Evolutionary conservation across 257 asterid species (phyloP), one percentile per base, ranked within the genome.

Genomic region (Solanum virginianum): DNA sequence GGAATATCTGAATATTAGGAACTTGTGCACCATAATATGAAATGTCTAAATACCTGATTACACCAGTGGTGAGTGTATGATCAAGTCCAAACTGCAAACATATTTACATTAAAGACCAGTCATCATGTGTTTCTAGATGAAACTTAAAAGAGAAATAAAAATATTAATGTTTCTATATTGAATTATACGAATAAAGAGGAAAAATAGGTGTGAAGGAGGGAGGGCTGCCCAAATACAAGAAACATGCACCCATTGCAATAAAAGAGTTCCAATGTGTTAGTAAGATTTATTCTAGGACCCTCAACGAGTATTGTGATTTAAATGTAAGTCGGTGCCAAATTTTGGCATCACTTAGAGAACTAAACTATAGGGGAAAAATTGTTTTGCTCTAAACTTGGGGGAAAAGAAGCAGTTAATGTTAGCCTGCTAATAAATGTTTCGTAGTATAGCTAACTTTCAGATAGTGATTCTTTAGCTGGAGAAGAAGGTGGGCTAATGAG

Each of bases 1-100:
- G 65, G 65, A 53, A 53, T 16, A 79, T 79, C 49, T 26, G 65
- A 79, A 26, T 0, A 14, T 32, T 79, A 55, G 81, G 66, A 60
- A 54, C 62, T 39, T 70, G 12, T 11, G 83, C 86, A 83, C 65
- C 65, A 79, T 53, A 75, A 70, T 80, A 26, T n/a, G 80, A 82
- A 85, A 85, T 66, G 59, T 16, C n/a, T 51, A 65, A 20, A 60
- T 91, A 97, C 99, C 99, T 97, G 93, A 97, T 97, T 84, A 97
- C 99, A 84, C 99, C 99, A 59, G 99, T 97, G 71, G 99, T 97
- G 82, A 97, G 99, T 6, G 99, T 95, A 85, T 97, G 99, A 87
- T 97, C 98, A 87, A 97, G 98, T 85, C 99, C 99, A 92, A 95
- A 97, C 99, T 95, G 98, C 90, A 87, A 82, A 86, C 65, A 57